Evolutionary conservation across 805 yeast species (phyloP), one percentile per base, ranked within the genome.

Genomic region (Wickerhamiella spandovensis): DNA sequence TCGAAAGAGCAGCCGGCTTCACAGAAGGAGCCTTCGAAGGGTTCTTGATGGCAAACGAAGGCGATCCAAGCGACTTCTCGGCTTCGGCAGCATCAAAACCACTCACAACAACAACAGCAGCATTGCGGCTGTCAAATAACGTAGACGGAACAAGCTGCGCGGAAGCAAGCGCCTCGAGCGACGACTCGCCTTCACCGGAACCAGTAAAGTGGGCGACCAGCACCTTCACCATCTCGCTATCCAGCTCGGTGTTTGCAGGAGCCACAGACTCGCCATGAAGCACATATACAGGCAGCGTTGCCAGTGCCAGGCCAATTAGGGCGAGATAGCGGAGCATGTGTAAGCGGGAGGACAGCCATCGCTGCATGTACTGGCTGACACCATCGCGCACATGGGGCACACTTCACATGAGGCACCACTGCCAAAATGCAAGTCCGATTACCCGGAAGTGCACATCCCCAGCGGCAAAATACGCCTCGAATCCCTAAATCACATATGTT

Each of bases 161-260:
- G 8, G 54, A 41, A 12, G 42, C 49, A 28, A 43, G 22, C 20
- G 50, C 55, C 22, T 32, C 47, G 15, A 35, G 49, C 18, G 49
- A 45, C n/a, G 47, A 42, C 43, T 46, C 49, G 23, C 25, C 48
- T 38, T 28, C 51, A 43, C 28, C 53, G 15, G 50, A 5, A 30
- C 60, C 61, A 5, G 53, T 39, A 47, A 56, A 58, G 51, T 58
- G 59, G 35, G 57, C 48, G 37, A 51, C 51, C 20, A 54, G 52
- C 20, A 52, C 52, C 5, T 52, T 47, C 28, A 42, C 46, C 17
- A 20, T 38, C 21, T 35, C 50, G 13, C 49, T 42, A 2, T 44
- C 54, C n/a, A 57, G 51, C 20, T 47, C 47, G 13, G 45, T 42
- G 20, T 41, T 22, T 3, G 54, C 48, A 10, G 52, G 51, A 2